Conservation (phyloP, 2,329 filamentous ascomycete genomes). For the Verticillium longisporum region DNA sequence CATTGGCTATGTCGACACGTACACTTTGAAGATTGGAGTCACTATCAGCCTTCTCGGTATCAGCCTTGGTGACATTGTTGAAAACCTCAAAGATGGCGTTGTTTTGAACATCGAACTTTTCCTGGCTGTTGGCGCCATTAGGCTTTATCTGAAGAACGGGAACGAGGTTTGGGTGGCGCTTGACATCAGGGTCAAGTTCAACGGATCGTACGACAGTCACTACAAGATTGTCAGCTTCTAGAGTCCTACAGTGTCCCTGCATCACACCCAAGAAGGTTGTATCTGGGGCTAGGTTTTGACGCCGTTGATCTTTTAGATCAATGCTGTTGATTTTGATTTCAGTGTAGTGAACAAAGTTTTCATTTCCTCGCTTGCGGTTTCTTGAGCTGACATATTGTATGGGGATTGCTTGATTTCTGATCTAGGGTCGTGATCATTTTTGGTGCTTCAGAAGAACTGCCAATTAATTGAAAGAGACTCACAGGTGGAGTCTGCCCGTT, state of each 20-base stretch:
- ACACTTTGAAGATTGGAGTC: not conserved
- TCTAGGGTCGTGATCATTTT: too few species aligned
- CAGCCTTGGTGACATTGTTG: constrained; percentile 2
- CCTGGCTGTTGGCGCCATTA: not conserved
- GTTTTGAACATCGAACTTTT: constrained; percentile 1
- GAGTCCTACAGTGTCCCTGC: not conserved
- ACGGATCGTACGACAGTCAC: constrained; percentile 1
- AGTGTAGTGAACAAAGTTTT: too few species aligned
- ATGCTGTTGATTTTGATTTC: too few species aligned
- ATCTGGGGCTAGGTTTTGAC: too few species aligned
- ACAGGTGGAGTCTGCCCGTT: too few species aligned
- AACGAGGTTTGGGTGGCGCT: constrained; percentile 5
- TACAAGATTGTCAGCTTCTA: constrained; percentile 3
- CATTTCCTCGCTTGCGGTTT: too few species aligned
- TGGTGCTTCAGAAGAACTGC: too few species aligned
- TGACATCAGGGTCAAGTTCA: constrained; percentile 1
- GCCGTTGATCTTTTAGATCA: too few species aligned
- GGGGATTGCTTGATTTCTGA: too few species aligned
- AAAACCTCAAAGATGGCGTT: constrained; percentile 6
- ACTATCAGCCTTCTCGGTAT: not conserved
- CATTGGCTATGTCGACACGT: constrained; percentile 2
- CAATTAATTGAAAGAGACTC: too few species aligned
- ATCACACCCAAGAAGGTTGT: too few species aligned
- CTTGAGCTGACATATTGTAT: too few species aligned
- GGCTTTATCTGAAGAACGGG: constrained; percentile 7